Percentiles rank a stretch among this genome's conserved stretches.
phyloP scores from a whole-genome alignment of 192 early-diverging fungal genomes.

The Haplosporangium gracile region DNA sequence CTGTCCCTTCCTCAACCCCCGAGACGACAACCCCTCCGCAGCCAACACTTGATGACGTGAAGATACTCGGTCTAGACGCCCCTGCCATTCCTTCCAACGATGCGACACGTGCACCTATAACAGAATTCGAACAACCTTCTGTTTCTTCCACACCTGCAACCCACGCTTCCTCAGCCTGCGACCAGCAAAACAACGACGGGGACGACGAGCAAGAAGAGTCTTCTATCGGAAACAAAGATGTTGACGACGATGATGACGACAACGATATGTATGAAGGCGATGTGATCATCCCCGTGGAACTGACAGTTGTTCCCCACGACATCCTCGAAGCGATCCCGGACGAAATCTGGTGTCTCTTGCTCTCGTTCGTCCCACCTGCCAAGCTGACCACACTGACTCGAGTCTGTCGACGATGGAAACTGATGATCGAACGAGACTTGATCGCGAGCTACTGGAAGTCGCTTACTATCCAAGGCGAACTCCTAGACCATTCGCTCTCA shows the following conservation, averaged over 20 bases:
- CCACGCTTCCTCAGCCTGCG: background rate
- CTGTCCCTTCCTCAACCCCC: background rate
- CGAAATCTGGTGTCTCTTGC: slow-evolving; percentile 15
- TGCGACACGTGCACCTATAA: background rate
- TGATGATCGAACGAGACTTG: slow-evolving; percentile 11
- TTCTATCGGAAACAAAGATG: background rate
- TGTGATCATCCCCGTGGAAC: background rate
- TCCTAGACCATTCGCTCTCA: background rate
- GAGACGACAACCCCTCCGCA: background rate
- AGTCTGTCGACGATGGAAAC: slow-evolving; percentile 15
- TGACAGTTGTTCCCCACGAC: background rate
- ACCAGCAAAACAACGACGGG: background rate
- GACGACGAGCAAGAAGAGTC: background rate
- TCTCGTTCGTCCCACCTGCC: slow-evolving; percentile 16
- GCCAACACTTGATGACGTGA: background rate
- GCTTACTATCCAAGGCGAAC: background rate
- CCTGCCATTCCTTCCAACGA: background rate
- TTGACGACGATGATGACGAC: background rate
- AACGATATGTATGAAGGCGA: background rate
- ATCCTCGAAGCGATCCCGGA: background rate
- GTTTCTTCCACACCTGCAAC: background rate
- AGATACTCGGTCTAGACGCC: background rate
- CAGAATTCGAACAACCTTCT: background rate
- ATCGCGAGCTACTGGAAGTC: background rate
- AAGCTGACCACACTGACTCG: background rate